Percentiles rank a stretch among this genome's conserved stretches.
Evolutionary conservation across 2,329 filamentous ascomycete genomes (phyloP).

Genomic region (Hysterium pulicare): DNA sequence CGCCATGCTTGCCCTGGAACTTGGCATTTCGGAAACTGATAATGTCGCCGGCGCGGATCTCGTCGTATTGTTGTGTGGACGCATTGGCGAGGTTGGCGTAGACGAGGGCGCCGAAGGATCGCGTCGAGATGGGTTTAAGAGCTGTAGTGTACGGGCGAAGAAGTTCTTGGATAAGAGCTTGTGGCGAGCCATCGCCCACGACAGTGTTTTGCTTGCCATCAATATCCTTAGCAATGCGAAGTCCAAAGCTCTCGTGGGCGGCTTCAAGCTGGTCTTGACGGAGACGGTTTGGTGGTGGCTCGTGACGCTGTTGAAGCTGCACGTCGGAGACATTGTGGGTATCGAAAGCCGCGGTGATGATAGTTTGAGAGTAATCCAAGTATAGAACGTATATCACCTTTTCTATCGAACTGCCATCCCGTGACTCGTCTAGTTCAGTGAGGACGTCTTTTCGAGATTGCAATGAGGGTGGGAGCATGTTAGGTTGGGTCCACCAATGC

Average conservation of each 20-base stretch:
- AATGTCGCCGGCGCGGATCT: constrained; percentile 91
- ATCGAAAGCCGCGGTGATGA: constrained; percentile 79
- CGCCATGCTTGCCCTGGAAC: constrained; percentile 92
- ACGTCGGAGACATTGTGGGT: constrained; percentile 69
- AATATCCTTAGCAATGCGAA: constrained; percentile 69
- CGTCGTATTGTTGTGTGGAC: constrained; percentile 82
- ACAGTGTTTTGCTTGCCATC: constrained; percentile 71
- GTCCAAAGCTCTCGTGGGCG: constrained; percentile 77
- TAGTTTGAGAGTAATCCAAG: constrained; percentile 93
- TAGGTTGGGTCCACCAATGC: constrained; percentile 84
- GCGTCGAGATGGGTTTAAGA: constrained; percentile 78
- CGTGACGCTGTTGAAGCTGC: constrained; percentile 78
- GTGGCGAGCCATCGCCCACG: constrained; percentile 80
- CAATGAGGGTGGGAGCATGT: constrained; percentile 74
- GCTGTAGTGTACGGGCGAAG: constrained; percentile 70
- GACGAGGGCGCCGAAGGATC: constrained; percentile 85
- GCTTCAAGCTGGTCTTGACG: constrained; percentile 92
- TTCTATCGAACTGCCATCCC: constrained; percentile 69
- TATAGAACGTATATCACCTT: constrained; percentile 86
- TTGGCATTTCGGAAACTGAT: constrained; percentile 87
- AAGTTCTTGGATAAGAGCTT: constrained; percentile 73
- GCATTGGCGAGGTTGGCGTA: constrained; percentile 96
- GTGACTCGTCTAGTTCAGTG: constrained; percentile 76
- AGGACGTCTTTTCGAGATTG: constrained; percentile 80
- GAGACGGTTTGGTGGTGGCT: constrained; percentile 73